A percentile compares a stretch with the other conserved stretches of the same genome.
Conservation (phyloP, 1,284 basidiomycete genomes). For the Leccinum griseonigrum region DNA sequence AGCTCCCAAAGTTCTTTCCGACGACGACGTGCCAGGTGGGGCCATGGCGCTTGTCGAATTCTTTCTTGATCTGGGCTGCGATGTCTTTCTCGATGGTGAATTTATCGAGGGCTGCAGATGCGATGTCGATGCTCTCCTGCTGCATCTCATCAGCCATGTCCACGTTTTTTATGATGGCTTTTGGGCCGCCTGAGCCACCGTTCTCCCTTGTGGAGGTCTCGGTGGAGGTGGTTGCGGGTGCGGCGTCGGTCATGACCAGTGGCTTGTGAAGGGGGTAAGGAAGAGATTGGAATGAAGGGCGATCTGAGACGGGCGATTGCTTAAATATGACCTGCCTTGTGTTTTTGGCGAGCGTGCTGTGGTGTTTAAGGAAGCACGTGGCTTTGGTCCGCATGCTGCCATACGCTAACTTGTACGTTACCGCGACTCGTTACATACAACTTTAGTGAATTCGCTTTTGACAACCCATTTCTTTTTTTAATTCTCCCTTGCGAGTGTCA, state of each 20-base stretch:
- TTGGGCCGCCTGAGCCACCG: constrained; percentile 46
- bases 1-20: constrained; percentile 97
- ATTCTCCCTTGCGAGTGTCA: constrained; percentile 5
- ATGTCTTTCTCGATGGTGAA: constrained; percentile 97
- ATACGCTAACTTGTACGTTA: background rate
- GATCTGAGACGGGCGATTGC: constrained; percentile 3
- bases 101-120: constrained; percentile 82
- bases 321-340: constrained; percentile 36
- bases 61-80: constrained; percentile 96
- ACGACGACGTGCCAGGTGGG: constrained; percentile 98
- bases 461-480: background rate
- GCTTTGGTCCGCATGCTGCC: constrained; percentile 2
- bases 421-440: background rate
- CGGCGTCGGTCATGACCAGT: constrained; percentile 58
- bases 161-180: constrained; percentile 94
- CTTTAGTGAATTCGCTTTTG: background rate
- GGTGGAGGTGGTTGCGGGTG: constrained; percentile 51
- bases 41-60: constrained; percentile 89
- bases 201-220: constrained; percentile 49
- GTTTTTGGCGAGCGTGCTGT: constrained; percentile 15
- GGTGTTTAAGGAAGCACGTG: constrained; percentile 25
- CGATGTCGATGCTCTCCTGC: constrained; percentile 86
- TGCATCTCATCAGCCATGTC: constrained; percentile 99
- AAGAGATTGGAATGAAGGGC: background rate
- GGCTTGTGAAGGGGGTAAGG: background rate